phyloP scores from a whole-genome alignment of 2,329 filamentous ascomycete genomes.

The Teratosphaeria nubilosa region DNA sequence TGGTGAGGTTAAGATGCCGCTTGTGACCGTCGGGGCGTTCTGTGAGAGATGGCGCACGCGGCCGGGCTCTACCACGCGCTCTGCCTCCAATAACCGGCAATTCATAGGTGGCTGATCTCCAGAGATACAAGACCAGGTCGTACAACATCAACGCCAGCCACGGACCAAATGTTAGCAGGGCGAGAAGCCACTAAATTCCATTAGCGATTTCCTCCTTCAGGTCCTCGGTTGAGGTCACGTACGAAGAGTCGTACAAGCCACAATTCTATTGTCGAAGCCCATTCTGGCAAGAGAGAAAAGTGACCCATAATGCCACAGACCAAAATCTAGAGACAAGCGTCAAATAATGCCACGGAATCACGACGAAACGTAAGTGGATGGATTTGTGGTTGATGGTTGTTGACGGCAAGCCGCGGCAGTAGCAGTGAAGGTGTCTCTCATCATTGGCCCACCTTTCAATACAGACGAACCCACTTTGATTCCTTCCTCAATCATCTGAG shows the following conservation, averaged over 20 bases:
- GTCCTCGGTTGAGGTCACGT: conserved; percentile 22
- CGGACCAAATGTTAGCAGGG: conserved; percentile 50
- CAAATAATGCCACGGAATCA: neutral
- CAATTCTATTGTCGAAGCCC: conserved; percentile 48
- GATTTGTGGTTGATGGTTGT: conserved; percentile 1
- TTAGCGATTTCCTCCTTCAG: conserved; percentile 2
- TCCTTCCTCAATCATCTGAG: neutral
- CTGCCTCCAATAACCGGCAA: conserved; percentile 51
- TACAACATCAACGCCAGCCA: conserved; percentile 54
- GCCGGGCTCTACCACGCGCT: conserved; percentile 48
- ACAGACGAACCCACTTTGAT: neutral
- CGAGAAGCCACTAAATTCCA: conserved; percentile 46
- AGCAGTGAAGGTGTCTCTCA: neutral
- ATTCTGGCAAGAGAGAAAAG: conserved; percentile 54
- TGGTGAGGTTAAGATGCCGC: conserved; percentile 33
- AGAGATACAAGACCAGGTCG: conserved; percentile 53
- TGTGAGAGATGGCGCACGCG: conserved; percentile 51
- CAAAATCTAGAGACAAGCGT: neutral
- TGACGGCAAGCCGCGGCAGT: neutral
- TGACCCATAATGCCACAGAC: conserved; percentile 45
- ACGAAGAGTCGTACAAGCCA: conserved; percentile 56
- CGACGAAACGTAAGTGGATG: neutral
- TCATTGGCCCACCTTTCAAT: neutral
- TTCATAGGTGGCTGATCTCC: conserved; percentile 48
- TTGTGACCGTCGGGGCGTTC: conserved; percentile 45